Conservation (phyloP, 192 early-diverging fungal species). For the Dissophora globulifera region DNA sequence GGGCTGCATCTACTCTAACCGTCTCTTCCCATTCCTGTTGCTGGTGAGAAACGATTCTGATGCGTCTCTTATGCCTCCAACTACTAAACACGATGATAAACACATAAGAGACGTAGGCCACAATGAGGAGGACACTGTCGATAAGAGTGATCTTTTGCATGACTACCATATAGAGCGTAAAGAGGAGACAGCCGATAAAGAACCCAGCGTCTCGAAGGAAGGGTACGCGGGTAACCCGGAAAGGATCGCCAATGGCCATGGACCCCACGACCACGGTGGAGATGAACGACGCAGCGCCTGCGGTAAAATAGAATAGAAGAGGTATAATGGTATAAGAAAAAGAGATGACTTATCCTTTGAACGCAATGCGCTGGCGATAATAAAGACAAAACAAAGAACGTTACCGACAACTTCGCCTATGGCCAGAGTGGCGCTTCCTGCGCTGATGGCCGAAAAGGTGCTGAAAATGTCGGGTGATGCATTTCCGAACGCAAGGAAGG, state of each 20-base stretch:
- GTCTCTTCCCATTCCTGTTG: too few species aligned
- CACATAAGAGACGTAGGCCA: constrained; percentile 72
- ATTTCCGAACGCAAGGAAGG: constrained; percentile 90
- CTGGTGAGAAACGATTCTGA: background rate
- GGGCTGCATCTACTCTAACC: too few species aligned
- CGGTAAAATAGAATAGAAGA: constrained; percentile 77
- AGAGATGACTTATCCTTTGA: too few species aligned
- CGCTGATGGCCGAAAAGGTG: constrained; percentile 81
- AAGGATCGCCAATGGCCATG: constrained; percentile 83
- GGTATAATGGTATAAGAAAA: constrained; percentile 50
- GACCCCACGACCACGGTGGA: constrained; percentile 83
- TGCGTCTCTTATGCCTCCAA: constrained; percentile 32
- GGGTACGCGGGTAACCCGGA: constrained; percentile 70
- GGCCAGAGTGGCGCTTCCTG: constrained; percentile 78
- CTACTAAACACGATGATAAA: constrained; percentile 65
- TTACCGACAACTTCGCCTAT: constrained; percentile 92
- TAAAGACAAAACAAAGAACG: background rate
- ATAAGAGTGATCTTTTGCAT: constrained; percentile 65
- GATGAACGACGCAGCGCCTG: constrained; percentile 82
- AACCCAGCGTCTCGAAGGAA: constrained; percentile 84
- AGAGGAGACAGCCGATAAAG: constrained; percentile 68
- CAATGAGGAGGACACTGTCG: constrained; percentile 64
- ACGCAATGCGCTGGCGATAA: too few species aligned
- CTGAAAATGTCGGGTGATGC: constrained; percentile 93
- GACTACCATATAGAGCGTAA: constrained; percentile 62